Evolutionary conservation across 179 eudicot genomes (phyloP).

Genomic region (Carnegiea gigantea): DNA sequence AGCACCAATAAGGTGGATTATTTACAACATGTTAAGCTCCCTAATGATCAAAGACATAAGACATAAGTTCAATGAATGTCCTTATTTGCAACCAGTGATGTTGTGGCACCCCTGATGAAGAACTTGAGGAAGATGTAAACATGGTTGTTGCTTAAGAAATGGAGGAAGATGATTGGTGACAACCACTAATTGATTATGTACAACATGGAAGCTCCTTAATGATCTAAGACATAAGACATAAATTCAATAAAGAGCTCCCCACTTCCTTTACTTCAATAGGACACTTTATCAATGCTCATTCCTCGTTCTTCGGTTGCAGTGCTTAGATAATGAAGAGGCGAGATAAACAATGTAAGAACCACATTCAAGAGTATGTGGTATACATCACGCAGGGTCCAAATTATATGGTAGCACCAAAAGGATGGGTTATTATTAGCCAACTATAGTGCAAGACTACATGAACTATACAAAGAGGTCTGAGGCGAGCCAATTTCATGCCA

Average conservation of each 20-base stretch:
- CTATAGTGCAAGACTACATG: not conserved
- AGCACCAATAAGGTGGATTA: too few species aligned
- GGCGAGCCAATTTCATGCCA: too few species aligned
- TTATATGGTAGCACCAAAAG: not conserved
- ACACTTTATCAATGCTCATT: conserved; percentile 6
- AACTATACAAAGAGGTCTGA: conserved; percentile 11
- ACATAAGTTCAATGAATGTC: too few species aligned
- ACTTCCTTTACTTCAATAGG: not conserved
- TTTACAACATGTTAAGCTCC: too few species aligned
- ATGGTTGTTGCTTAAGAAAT: too few species aligned
- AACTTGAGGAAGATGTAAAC: too few species aligned
- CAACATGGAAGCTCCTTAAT: not conserved
- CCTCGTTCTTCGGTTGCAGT: not conserved
- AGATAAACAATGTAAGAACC: not conserved
- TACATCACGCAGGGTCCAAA: conserved; percentile 10
- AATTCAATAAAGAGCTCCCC: too few species aligned
- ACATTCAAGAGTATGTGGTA: conserved; percentile 2
- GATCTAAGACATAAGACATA: not conserved
- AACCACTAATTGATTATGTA: not conserved
- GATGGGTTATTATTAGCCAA: conserved; percentile 19
- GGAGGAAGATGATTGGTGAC: not conserved
- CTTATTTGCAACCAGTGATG: too few species aligned
- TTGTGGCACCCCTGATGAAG: too few species aligned
- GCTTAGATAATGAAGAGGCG: not conserved
- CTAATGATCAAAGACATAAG: too few species aligned